phyloP scores from a whole-genome alignment of 139 green algal species.

The Marvania coccoides region DNA sequence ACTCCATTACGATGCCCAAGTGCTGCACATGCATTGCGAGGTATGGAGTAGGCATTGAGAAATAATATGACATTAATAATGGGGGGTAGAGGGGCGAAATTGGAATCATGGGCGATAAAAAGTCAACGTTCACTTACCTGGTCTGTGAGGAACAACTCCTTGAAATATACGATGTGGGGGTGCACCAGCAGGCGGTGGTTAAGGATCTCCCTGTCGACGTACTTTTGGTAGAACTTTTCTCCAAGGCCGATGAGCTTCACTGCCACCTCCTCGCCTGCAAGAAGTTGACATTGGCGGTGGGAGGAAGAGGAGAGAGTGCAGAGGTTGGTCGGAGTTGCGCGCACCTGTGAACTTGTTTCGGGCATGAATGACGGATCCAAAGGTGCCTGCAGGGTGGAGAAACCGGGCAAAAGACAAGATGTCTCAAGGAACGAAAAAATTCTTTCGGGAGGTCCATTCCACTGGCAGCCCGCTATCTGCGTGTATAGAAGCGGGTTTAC shows the following conservation, averaged over 20 bases:
- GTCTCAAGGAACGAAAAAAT: background rate
- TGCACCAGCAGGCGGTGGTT: constrained; percentile 48
- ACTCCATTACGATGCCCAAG: constrained; percentile 61
- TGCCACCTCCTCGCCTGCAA: constrained; percentile 35
- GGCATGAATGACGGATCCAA: constrained; percentile 30
- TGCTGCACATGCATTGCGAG: constrained; percentile 8
- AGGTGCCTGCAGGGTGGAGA: constrained; percentile 17
- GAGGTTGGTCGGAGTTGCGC: background rate
- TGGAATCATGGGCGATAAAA: too few species aligned
- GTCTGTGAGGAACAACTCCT: constrained; percentile 47
- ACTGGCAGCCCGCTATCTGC: background rate
- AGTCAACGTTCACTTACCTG: background rate
- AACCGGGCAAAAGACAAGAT: background rate
- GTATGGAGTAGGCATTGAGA: background rate
- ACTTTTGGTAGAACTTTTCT: constrained; percentile 26
- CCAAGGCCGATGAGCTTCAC: constrained; percentile 49
- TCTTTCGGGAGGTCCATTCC: background rate
- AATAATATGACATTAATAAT: background rate
- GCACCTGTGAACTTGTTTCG: constrained; percentile 21
- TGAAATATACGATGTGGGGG: constrained; percentile 48
- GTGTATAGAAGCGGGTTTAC: background rate
- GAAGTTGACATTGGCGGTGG: background rate
- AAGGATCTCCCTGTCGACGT: constrained; percentile 53
- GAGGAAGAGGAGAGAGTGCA: background rate
- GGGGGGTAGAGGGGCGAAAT: too few species aligned